Evolutionary conservation across 768 basidiomycete species (phyloP).

Genomic region (Trametes elegans): DNA sequence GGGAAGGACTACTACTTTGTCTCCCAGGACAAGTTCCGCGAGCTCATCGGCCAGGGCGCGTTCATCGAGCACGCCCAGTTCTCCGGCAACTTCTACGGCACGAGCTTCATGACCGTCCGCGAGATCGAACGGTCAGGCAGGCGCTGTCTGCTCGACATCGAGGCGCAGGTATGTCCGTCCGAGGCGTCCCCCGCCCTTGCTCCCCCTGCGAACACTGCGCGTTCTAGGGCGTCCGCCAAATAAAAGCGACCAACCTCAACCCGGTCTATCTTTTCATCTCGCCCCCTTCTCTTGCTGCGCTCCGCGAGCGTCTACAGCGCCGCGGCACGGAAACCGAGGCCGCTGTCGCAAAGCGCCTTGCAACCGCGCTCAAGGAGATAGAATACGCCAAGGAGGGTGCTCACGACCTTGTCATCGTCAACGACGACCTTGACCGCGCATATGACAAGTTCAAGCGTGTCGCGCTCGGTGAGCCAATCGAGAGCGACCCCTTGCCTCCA

Average conservation of each 20-base stretch:
- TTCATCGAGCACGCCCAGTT: slow-evolving; percentile 97
- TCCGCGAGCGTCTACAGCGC: slow-evolving; percentile 66
- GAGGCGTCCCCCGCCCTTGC: neutral
- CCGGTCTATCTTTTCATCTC: slow-evolving; percentile 92
- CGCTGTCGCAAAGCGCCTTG: slow-evolving; percentile 70
- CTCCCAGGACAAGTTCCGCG: slow-evolving; percentile 62
- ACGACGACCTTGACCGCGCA: slow-evolving; percentile 84
- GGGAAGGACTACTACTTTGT: slow-evolving; percentile 91
- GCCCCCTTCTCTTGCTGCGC: slow-evolving; percentile 73
- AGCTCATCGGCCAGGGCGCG: slow-evolving; percentile 63
- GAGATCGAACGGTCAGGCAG: slow-evolving; percentile 65
- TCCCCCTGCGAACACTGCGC: slow-evolving; percentile 18
- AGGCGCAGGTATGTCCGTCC: slow-evolving; percentile 71
- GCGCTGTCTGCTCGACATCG: slow-evolving; percentile 93
- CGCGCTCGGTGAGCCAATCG: slow-evolving; percentile 64
- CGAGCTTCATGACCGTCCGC: slow-evolving; percentile 74
- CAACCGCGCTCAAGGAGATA: slow-evolving; percentile 77
- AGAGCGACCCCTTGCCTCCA: slow-evolving; percentile 64
- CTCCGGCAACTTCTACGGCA: slow-evolving; percentile 92
- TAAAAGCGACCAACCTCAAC: slow-evolving; percentile 78
- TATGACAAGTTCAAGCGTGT: slow-evolving; percentile 75
- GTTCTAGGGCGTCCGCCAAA: slow-evolving; percentile 83
- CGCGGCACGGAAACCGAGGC: slow-evolving; percentile 84
- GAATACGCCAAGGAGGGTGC: slow-evolving; percentile 75
- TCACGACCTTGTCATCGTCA: slow-evolving; percentile 85